Evolutionary conservation across 2,329 filamentous ascomycete species (phyloP), one percentile per base, ranked within the genome.

Genomic region (Neophaeococcomyces aloes): DNA sequence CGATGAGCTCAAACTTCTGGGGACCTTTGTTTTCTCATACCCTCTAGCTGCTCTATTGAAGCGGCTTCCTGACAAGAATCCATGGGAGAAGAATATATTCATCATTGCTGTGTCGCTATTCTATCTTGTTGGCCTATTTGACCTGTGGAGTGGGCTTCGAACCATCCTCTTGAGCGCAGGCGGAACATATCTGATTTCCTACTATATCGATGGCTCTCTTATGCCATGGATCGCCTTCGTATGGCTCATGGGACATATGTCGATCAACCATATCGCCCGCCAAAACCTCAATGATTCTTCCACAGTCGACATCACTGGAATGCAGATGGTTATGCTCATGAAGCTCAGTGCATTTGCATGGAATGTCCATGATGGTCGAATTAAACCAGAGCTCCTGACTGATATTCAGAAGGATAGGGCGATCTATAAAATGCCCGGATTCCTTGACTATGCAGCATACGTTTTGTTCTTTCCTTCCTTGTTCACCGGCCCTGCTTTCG

Each of bases 271-370:
- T 62, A 81, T 98, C 49, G 69, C 77, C 46, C 83, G 93, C 30
- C 86, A 94, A 63, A 75, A 79, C 30, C 67, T 74, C 30, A 72
- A 83, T 54, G 72, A 78, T 48, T 76, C 84, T 0, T 71, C 75
- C 30, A 65, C 68, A 1, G 72, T 94, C 47, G 91, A 98, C 61
- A 88, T 98, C 54, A 95, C 89, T 0, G 88, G 75, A 48, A 87
- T 89, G 1, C 91, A 98, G 64, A 98, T 98, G 91, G 91, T 98
- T 27, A 67, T 96, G 55, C 81, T 96, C 50, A 98, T 98, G 86
- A 98, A 98, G 65, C 77, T 98, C 29, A 86, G 81, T 17, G 84
- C 89, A 4, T 98, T 98, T 60, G 94, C 86, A 67, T 98, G 91
- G 91, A 96, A 96, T 60, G 81, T 96, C 7, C 87, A 91, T 57